Evolutionary conservation across 805 yeast species (phyloP).

Genomic region (Babjeviella inositovora): DNA sequence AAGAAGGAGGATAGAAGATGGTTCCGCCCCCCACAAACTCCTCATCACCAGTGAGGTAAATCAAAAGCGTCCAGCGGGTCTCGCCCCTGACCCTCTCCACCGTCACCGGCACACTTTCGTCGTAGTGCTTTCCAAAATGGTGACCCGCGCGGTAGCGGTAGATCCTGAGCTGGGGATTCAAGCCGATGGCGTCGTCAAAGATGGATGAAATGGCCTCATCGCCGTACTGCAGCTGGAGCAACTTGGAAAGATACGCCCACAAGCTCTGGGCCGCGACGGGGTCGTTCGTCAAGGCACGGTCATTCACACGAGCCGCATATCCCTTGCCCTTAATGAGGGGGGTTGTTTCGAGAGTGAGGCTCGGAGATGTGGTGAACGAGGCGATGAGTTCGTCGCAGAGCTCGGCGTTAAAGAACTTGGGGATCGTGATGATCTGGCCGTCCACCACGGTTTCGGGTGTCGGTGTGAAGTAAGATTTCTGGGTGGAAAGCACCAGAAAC

Average conservation of each 20-base stretch:
- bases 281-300: slow-evolving; percentile 26
- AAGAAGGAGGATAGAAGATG: slow-evolving; percentile 27
- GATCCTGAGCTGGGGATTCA: slow-evolving; percentile 38
- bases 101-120: slow-evolving; percentile 28
- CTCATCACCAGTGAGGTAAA: slow-evolving; percentile 40
- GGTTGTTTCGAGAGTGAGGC: slow-evolving; percentile 24
- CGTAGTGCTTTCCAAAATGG: slow-evolving; percentile 44
- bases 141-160: slow-evolving; percentile 42
- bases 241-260: slow-evolving; percentile 21
- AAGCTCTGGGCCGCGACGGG: slow-evolving; percentile 14
- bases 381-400: slow-evolving; percentile 17
- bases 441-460: slow-evolving; percentile 8
- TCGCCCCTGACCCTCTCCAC: slow-evolving; percentile 13
- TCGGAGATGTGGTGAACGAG: slow-evolving; percentile 10
- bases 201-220: slow-evolving; percentile 9
- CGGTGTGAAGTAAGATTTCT: slow-evolving; percentile 10
- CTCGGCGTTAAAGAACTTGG: slow-evolving; percentile 13
- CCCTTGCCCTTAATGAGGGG: slow-evolving; percentile 28
- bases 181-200: slow-evolving; percentile 23
- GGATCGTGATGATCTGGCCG: slow-evolving; percentile 18
- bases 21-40: slow-evolving; percentile 48
- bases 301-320: slow-evolving; percentile 44
- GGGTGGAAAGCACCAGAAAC: no score
- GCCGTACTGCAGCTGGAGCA: slow-evolving; percentile 11
- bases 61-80: slow-evolving; percentile 43